Base-by-base conservation (phyloP, 352 stramenopile species). In the Globisporangium perplexum region DNA sequence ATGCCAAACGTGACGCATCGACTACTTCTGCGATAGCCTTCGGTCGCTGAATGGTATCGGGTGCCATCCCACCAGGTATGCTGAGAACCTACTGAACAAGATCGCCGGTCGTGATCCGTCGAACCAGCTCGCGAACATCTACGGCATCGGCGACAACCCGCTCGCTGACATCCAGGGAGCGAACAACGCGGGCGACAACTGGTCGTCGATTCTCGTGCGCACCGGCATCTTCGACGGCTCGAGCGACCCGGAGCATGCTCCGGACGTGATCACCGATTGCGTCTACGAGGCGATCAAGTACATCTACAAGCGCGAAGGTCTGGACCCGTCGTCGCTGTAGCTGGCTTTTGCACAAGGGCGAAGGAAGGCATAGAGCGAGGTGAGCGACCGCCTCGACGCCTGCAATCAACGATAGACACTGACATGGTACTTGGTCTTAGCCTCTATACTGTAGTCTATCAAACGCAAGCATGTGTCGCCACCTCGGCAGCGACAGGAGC, bases 141-240 rank as follows among this genome's bases (percentile, higher is more conserved):
- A 95, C 55, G 88, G 86, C 42, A 93, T 96, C 39, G 87, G 87
- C 8, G 87, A 96, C 69, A 96, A 96, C 58, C 87, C 87, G 20
- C 60, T 84, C 31, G 74, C 84, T 2, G 87, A 96, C 56, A 91
- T 96, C 51, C 83, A 89, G 46, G 87, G 87, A 20, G 87, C 87
- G 10, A 96, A 96, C 63, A 77, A 86, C 47, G 86, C 86, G 23
- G 85, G 85, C 6, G 66, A 76, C 5, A 59, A 84, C 44, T 97
- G 88, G 87, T 82, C 68, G 20, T 95, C 85, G 17, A 75, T 96
- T 17, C 74, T 97, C 12, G 83, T 97, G 59, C 71, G 72, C 52
- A 95, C 89, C 41, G 89, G 89, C 33, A 86, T 97, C 39, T 96
- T 82, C 58, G 68, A 87, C 53, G 79, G 76, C 54, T 63, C 62